Base-by-base conservation (phyloP, 768 basidiomycete species). In the Peribolospora baueri region DNA sequence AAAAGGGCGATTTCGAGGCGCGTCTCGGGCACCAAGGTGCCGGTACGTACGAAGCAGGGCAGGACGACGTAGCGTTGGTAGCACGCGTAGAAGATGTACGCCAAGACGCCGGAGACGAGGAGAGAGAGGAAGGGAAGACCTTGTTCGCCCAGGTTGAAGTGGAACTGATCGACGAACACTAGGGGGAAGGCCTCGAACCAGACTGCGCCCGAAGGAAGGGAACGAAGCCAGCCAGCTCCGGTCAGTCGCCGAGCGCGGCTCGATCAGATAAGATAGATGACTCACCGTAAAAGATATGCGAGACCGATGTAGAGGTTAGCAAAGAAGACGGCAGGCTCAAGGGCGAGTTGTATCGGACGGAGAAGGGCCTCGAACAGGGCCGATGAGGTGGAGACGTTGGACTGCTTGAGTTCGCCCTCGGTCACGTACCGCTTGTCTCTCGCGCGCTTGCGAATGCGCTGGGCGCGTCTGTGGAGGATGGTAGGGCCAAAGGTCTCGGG, bases 401-500 rank as follows among this genome's bases (percentile, higher is more conserved):
- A 40, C 14, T 59, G 46, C 4, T 65, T 63, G 45, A 67, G 54
- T 58, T 70, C 68, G 43, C 57, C 56, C 11, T 63, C 57, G 5
- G 65, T 62, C 45, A 51, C 53, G 50, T 68, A 58, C 5, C 62
- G 46, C 10, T 56, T 14, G 64, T 69, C 69, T 8, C 68, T 66
- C 13, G 69, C 69, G 11, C 68, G 55, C 48, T 65, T 65, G 41
- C 69, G 66, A 3, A 70, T 65, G 3, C 69, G 61, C 36, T 61
- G 54, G 11, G 69, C 69, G 25, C 69, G 68, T 5, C 65, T 61
- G 48, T 63, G 57, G 43, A 70, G 65, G 59, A 70, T 67, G 25
- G 63, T 70, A 10, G 55, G 47, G 14, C 64, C 61, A 9, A 62
- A 61, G 3, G 68, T 70, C 60, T 71, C 69, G 11, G 68, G 68